These are phyloP conservation scores for Plenodomus biglobosus DNA, from an alignment of 2,329 filamentous ascomycete genomes.

Conservation along the genomic window DNA sequence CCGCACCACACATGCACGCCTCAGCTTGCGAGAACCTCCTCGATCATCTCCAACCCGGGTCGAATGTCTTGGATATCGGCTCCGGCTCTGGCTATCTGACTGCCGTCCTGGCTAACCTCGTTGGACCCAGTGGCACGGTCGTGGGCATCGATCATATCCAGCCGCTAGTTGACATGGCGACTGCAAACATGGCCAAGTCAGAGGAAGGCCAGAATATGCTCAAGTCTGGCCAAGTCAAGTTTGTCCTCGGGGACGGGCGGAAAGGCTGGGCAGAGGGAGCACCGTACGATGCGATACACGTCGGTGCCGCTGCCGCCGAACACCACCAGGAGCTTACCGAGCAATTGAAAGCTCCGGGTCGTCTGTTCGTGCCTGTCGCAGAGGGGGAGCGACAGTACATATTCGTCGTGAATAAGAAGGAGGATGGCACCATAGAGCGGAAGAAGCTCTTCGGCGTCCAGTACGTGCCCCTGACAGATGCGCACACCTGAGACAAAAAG, in stretches of 20 bases:
- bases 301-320: constrained; percentile 79
- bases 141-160: constrained; percentile 55
- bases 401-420: constrained; percentile 73
- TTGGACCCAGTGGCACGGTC: constrained; percentile 52
- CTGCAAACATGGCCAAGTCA: constrained; percentile 49
- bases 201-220: constrained; percentile 58
- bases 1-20: constrained; percentile 73
- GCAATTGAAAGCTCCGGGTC: constrained; percentile 77
- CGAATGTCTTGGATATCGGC: constrained; percentile 53
- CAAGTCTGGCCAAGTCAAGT: constrained; percentile 64
- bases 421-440: constrained; percentile 58
- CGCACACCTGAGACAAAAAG: constrained; percentile 47
- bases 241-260: constrained; percentile 69
- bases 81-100: constrained; percentile 71
- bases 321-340: constrained; percentile 72
- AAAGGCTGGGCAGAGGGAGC: constrained; percentile 49
- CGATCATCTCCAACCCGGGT: constrained; percentile 56
- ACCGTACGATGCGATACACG: constrained; percentile 91
- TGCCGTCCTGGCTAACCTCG: constrained; percentile 80
- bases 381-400: constrained; percentile 62
- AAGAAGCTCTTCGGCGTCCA: constrained; percentile 67
- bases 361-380: constrained; percentile 77
- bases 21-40: constrained; percentile 65
- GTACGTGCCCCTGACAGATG: constrained; percentile 77
- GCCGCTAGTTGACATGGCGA: constrained; percentile 47